Base-by-base conservation (phyloP, 1,139 yeast genomes). In the Suhomyces terraborum region DNA sequence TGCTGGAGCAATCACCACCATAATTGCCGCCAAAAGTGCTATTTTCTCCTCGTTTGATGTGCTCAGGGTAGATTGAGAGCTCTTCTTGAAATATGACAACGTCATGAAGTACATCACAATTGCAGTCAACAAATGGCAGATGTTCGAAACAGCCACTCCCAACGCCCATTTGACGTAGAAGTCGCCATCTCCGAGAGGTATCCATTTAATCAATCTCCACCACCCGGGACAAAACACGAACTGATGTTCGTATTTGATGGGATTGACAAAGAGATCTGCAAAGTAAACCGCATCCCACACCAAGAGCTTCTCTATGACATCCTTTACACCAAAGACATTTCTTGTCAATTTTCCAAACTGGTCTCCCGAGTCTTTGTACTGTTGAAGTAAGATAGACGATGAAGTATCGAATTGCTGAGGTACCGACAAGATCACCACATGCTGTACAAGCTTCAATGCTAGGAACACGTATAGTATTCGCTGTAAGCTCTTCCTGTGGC, bases 231-330 rank as follows among this genome's bases (percentile, higher is more conserved):
- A 83, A 59, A 88, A 93, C 7, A 95, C 97, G 75, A 80, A 86
- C 63, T 88, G 95, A 59, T 93, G 96, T 59, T 93, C 98, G 61
- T 73, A 89, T 26, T 61, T 59, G 21, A 75, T 64, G 0, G 75
- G 80, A 20, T 77, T 63, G 14, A 64, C 58, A 27, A 85, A 79
- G 35, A 82, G 57, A 36, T 82, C 79, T 19, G 78, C 62, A 55
- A 86, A 89, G 61, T 84, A 88, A 0, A 89, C 95, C 2, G 84
- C 75, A 60, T 93, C 98, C 98, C 98, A 91, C 6, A 82, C 74
- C 23, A 86, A 66, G 7, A 87, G 66, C 45, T 80, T 79, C 34
- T 77, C 68, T 32, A 74, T 62, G 1, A 70, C 45, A 21, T 55
- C 45, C 6, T 19, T 19, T 4, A 30, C 10, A 10, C 18, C 22